Conservation (phyloP, 2,329 filamentous ascomycete species). For the Verruconis gallopava region DNA sequence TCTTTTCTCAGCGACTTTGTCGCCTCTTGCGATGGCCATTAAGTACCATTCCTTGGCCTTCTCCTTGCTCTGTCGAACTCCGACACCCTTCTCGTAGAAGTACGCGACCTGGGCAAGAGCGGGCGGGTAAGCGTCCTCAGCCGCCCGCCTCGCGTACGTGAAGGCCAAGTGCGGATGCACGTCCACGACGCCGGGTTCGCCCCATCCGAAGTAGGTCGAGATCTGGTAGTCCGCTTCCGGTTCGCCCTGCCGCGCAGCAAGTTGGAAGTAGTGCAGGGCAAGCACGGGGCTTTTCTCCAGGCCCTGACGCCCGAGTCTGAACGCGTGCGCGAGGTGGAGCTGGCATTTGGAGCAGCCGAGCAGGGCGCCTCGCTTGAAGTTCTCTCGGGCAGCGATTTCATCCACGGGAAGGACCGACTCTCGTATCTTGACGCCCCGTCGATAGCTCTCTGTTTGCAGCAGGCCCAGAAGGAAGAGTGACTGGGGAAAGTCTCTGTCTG, state of each 20-base stretch:
- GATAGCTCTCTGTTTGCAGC: background rate
- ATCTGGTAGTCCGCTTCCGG: background rate
- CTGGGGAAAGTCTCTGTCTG: slow-evolving; percentile 1
- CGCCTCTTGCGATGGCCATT: background rate
- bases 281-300: background rate
- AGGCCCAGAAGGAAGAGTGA: background rate
- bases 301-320: background rate
- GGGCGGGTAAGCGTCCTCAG: background rate
- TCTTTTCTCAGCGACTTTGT: background rate
- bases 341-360: background rate
- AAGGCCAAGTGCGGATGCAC: slow-evolving; percentile 1
- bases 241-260: slow-evolving; percentile 4
- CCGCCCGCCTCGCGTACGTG: slow-evolving; percentile 1
- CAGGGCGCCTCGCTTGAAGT: background rate
- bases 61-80: background rate
- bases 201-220: background rate
- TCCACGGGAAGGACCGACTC: too few species aligned
- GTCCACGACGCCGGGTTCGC: background rate
- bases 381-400: background rate
- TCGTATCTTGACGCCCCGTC: too few species aligned
- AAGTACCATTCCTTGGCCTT: slow-evolving; percentile 3
- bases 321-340: background rate
- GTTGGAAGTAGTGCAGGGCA: slow-evolving; percentile 5
- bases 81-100: slow-evolving; percentile 5
- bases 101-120: slow-evolving; percentile 1